Evolutionary conservation across 2,329 filamentous ascomycete genomes (phyloP).

Genomic region (Diaporthe capsici): DNA sequence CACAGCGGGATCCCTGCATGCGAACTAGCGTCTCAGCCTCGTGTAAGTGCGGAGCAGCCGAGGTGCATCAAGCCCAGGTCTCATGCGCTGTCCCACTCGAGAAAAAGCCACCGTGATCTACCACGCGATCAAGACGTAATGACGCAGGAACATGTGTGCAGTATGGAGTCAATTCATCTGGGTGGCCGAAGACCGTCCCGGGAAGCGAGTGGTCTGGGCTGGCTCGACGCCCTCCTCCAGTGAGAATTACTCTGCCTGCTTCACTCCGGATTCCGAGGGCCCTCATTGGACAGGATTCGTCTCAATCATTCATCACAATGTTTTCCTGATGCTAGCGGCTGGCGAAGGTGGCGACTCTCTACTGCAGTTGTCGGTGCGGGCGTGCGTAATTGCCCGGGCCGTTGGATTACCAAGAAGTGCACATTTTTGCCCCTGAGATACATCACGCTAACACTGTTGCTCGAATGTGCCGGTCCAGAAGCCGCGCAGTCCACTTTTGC

Average conservation of each 20-base stretch:
- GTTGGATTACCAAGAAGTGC: neutral
- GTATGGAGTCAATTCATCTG: neutral
- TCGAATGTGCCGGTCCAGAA: too few species aligned
- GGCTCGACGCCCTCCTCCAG: neutral
- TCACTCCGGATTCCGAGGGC: neutral
- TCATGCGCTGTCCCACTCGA: neutral
- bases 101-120: neutral
- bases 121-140: neutral
- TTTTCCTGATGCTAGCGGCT: neutral
- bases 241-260: neutral
- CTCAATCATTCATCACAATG: too few species aligned
- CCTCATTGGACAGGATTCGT: neutral
- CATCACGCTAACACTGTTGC: neutral
- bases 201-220: neutral
- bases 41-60: neutral
- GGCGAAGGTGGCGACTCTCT: neutral
- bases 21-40: constrained; percentile 2
- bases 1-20: neutral
- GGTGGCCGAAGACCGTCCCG: neutral
- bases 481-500: neutral
- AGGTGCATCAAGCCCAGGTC: neutral
- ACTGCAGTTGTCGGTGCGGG: neutral
- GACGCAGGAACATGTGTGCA: neutral
- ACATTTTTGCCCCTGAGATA: neutral
- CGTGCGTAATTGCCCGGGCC: neutral